Percentiles rank a stretch among this genome's conserved stretches.
These are phyloP conservation scores for Candida sanyiensis DNA, from an alignment of 805 yeast species.

Conservation along the genomic window DNA sequence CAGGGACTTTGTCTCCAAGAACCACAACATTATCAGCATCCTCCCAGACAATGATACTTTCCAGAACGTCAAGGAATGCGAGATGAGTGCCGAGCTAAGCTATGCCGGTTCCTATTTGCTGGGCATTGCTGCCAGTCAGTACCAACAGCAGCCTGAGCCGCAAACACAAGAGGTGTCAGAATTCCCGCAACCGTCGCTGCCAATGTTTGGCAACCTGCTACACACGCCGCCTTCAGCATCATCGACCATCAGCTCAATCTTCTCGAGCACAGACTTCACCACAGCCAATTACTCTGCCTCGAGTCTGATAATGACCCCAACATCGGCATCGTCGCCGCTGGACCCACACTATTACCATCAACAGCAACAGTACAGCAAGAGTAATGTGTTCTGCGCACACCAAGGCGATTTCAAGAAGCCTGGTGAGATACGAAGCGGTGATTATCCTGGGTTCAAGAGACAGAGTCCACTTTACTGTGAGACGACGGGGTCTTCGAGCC, in stretches of 20 bases:
- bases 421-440: conserved; percentile 5
- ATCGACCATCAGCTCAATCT: conserved; percentile 11
- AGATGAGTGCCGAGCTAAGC: conserved; percentile 5
- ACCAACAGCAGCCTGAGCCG: neutral
- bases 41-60: conserved; percentile 10
- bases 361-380: conserved; percentile 3
- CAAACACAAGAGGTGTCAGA: neutral
- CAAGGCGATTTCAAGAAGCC: conserved; percentile 3
- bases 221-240: conserved; percentile 14
- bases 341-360: conserved; percentile 9
- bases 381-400: conserved; percentile 4
- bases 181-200: conserved; percentile 3
- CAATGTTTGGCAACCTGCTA: conserved; percentile 3
- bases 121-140: conserved; percentile 7
- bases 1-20: conserved; percentile 6
- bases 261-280: conserved; percentile 8
- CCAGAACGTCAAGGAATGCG: conserved; percentile 3
- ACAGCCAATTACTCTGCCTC: conserved; percentile 9
- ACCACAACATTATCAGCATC: conserved; percentile 3
- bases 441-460: conserved; percentile 8
- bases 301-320: conserved; percentile 9
- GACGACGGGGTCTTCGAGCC: conserved; percentile 6
- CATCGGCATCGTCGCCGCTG: conserved; percentile 9
- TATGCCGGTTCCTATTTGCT: conserved; percentile 10
- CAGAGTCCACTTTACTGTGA: conserved; percentile 3